Evolutionary conservation across 2,329 filamentous ascomycete genomes (phyloP).

Genomic region (Leptographium flavum): DNA sequence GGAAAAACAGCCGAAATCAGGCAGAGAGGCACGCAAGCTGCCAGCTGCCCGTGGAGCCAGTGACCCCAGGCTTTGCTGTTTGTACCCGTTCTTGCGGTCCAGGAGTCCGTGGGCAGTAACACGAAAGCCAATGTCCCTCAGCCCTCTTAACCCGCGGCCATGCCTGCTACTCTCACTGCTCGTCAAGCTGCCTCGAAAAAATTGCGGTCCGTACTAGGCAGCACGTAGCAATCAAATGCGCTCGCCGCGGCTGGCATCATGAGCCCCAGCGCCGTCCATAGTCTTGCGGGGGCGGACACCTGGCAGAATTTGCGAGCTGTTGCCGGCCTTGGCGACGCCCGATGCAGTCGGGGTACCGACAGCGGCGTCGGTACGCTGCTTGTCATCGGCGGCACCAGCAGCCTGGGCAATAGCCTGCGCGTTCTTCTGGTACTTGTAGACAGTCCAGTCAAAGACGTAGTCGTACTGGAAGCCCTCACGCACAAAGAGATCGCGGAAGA

Average conservation of each 20-base stretch:
- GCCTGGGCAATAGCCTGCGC: conserved; percentile 86
- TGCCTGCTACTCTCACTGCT: neutral
- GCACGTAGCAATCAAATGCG: conserved; percentile 63
- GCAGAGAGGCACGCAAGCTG: neutral
- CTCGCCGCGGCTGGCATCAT: conserved; percentile 64
- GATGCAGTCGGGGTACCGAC: conserved; percentile 45
- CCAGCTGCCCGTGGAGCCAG: neutral
- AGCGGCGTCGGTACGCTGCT: conserved; percentile 53
- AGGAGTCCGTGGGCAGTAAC: neutral
- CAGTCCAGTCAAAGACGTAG: conserved; percentile 99
- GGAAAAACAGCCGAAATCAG: neutral
- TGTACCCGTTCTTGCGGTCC: neutral
- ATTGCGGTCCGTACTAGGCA: neutral
- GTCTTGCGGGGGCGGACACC: conserved; percentile 66
- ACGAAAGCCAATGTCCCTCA: neutral
- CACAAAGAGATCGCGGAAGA: conserved; percentile 98
- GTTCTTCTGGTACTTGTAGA: conserved; percentile 99
- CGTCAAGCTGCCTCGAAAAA: neutral
- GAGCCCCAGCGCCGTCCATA: conserved; percentile 62
- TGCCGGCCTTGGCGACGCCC: conserved; percentile 27
- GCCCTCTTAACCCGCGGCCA: neutral
- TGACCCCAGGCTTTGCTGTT: neutral
- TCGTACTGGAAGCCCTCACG: conserved; percentile 99
- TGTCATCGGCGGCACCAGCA: conserved; percentile 64
- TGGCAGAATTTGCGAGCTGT: conserved; percentile 55